Evolutionary conservation across 2,329 filamentous ascomycete genomes (phyloP).

Genomic region (Trichoderma sp.): DNA sequence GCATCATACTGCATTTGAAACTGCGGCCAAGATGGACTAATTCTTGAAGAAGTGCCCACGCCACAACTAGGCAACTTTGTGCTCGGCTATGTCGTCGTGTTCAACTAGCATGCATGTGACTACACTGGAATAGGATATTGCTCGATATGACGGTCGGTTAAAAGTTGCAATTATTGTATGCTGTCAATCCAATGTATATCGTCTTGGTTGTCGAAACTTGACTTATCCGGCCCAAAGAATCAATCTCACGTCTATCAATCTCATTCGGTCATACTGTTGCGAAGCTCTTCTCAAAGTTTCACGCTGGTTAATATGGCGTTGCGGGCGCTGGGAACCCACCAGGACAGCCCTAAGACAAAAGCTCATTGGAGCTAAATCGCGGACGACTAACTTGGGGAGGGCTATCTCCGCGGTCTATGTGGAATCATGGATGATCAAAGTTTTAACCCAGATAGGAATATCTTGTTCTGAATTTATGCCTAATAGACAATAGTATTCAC

Average conservation of each 20-base stretch:
- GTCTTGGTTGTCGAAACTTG: background rate
- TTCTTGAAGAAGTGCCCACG: background rate
- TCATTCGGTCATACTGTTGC: background rate
- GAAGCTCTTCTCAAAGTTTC: background rate
- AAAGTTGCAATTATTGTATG: background rate
- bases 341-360: background rate
- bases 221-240: background rate
- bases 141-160: background rate
- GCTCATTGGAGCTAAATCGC: background rate
- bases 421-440: background rate
- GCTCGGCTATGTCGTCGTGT: background rate
- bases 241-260: background rate
- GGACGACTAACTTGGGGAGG: background rate
- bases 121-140: background rate
- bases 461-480: background rate
- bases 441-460: background rate
- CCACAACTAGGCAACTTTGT: background rate
- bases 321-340: background rate
- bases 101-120: background rate
- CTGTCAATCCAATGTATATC: background rate
- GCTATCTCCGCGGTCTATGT: background rate
- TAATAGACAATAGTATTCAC: background rate
- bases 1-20: background rate
- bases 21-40: background rate
- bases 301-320: background rate